Conservation (phyloP, 768 basidiomycete species). For the Lactifluus subvellereus region DNA sequence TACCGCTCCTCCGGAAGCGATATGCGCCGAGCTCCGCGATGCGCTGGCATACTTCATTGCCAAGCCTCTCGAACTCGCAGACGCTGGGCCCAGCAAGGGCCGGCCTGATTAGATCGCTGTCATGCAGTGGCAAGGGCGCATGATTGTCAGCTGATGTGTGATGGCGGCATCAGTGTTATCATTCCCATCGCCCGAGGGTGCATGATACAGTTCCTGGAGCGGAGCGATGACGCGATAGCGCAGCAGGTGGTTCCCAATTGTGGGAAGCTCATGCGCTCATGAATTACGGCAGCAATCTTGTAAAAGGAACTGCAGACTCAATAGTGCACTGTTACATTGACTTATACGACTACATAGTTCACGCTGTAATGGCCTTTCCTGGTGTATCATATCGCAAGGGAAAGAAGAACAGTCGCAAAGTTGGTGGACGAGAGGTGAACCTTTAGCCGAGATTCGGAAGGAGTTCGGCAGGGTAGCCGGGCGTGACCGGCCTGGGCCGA, state of each 20-base stretch:
- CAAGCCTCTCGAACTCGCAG: not conserved
- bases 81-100: not conserved
- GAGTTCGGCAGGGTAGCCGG: constrained; percentile 14
- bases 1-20: not conserved
- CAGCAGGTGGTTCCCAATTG: constrained; percentile 12
- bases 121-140: constrained; percentile 4
- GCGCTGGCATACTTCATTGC: constrained; percentile 10
- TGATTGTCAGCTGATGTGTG: constrained; percentile 18
- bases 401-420: not conserved
- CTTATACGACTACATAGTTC: not conserved
- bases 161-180: constrained; percentile 20
- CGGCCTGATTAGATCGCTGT: not conserved
- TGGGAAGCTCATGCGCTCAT: not conserved
- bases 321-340: not conserved
- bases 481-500: constrained; percentile 23
- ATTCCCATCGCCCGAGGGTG: constrained; percentile 13
- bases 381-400: not conserved
- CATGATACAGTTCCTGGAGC: constrained; percentile 7
- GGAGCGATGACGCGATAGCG: constrained; percentile 22
- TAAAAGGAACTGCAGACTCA: not conserved
- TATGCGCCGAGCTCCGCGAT: not conserved
- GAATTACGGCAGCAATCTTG: constrained; percentile 10
- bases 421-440: not conserved
- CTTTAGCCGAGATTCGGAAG: constrained; percentile 6
- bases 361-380: not conserved